Evolutionary conservation across 805 yeast species (phyloP).

Genomic region (Kodamaea lidongshanica): DNA sequence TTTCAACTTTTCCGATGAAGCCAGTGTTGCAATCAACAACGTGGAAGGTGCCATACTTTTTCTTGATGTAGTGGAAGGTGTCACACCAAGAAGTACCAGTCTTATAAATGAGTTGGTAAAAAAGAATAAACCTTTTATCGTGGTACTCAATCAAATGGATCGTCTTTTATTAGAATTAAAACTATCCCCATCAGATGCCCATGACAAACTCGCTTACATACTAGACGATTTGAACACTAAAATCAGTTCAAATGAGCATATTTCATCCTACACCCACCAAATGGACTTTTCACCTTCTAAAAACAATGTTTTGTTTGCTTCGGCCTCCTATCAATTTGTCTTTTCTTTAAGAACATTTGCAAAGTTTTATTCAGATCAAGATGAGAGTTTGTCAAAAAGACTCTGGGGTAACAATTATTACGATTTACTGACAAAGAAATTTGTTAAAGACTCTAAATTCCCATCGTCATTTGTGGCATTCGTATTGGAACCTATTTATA

Average conservation of each 20-base stretch:
- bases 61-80: slow-evolving; percentile 83
- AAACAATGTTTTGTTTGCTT: slow-evolving; percentile 70
- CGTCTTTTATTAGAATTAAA: slow-evolving; percentile 74
- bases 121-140: slow-evolving; percentile 45
- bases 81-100: slow-evolving; percentile 48
- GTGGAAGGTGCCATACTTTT: slow-evolving; percentile 65
- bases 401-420: slow-evolving; percentile 78
- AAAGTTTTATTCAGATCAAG: slow-evolving; percentile 30
- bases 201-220: slow-evolving; percentile 54
- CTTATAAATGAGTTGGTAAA: slow-evolving; percentile 48
- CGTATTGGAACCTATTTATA: slow-evolving; percentile 75
- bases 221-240: slow-evolving; percentile 60
- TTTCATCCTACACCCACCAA: slow-evolving; percentile 20
- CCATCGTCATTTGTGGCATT: slow-evolving; percentile 50
- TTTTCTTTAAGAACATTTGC: slow-evolving; percentile 70
- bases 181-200: slow-evolving; percentile 69
- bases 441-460: too few relatives aligned
- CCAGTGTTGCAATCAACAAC: slow-evolving; percentile 48
- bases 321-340: slow-evolving; percentile 53
- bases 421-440: too few relatives aligned
- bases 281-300: slow-evolving; percentile 49
- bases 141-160: slow-evolving; percentile 79
- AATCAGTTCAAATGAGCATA: slow-evolving; percentile 31
- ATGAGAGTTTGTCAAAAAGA: slow-evolving; percentile 40
- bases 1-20: slow-evolving; percentile 73